Conservation (phyloP, 2,329 filamentous ascomycete genomes). For the Mariannaea elegans region DNA sequence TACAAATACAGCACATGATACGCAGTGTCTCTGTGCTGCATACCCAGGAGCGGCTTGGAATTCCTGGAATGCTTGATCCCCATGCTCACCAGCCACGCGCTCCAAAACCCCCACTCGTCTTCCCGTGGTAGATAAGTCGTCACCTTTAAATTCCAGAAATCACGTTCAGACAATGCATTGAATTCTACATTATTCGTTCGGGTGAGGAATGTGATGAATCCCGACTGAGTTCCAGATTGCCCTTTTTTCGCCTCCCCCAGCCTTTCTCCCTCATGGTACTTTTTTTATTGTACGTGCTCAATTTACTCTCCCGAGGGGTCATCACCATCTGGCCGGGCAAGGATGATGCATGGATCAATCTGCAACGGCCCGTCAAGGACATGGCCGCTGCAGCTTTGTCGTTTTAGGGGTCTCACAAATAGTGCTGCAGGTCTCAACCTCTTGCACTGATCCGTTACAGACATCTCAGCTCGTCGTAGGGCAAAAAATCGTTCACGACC, state of each 20-base stretch:
- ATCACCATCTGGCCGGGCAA: background rate
- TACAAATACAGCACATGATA: no score
- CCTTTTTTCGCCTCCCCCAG: background rate
- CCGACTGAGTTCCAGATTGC: background rate
- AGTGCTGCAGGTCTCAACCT: background rate
- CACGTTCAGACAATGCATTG: background rate
- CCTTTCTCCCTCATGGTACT: no score
- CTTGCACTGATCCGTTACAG: background rate
- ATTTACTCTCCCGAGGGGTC: background rate
- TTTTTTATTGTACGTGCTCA: no score
- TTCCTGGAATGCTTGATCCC: background rate
- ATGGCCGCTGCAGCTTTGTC: background rate
- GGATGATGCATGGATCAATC: background rate
- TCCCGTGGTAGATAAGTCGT: background rate
- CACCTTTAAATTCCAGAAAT: conserved; percentile 1
- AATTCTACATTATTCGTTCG: background rate
- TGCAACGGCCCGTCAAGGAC: conserved; percentile 4
- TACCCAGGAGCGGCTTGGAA: no score
- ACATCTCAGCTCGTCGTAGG: background rate
- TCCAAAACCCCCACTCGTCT: background rate
- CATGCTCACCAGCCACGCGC: background rate
- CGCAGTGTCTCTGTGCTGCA: no score
- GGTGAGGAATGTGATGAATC: conserved; percentile 2
- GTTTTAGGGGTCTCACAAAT: background rate
- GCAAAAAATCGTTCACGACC: no score